Evolutionary conservation across 2,329 filamentous ascomycete genomes (phyloP), one percentile per base, ranked within the genome.

Genomic region (Blastomyces silverae): DNA sequence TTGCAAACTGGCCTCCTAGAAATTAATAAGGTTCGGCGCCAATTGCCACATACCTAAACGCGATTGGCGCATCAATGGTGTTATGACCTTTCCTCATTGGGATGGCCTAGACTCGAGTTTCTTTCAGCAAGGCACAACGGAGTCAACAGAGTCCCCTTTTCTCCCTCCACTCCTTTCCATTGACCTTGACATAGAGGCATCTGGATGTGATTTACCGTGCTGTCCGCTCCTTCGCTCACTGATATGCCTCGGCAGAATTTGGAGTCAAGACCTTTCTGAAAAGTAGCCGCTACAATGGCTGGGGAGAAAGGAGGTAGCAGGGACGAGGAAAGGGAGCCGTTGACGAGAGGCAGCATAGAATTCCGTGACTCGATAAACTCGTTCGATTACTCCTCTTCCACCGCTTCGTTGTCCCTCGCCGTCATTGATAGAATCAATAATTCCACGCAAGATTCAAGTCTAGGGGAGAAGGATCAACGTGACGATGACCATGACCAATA

Each of bases 401-500:
- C 64, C 8, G 68, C 68, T 11, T 69, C 68, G 4, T 55, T 68
- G 28, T 68, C 68, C 13, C 59, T 69, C 37, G 65, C 62, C 1
- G 62, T 69, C 50, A 58, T 66, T 48, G 65, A 68, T 28, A 61
- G 48, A 56, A 52, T 64, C 37, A 64, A 64, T 53, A 37, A 44
- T n/a, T 63, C 62, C 31, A 42, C 50, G 39, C 55, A n/a, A 15
- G 61, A 42, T 10, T 34, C 61, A 7, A 25, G 7, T 2, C 17
- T 37, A 13, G 20, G 17, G 13, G 52, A 57, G 39, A 44, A 46
- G n/a, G 37, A 15, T 11, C 42, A 5, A 8, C 11, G 2, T 31
- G 50, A 13, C 1, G 13, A 53, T 53, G 15, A 7, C 10, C 22
- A 58, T 28, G 22, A 48, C n/a, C 68, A 69, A 70, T 79, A 79